These are phyloP conservation scores for Isabelozyma gotoi DNA, from an alignment of 805 yeast species.

Conservation along the genomic window DNA sequence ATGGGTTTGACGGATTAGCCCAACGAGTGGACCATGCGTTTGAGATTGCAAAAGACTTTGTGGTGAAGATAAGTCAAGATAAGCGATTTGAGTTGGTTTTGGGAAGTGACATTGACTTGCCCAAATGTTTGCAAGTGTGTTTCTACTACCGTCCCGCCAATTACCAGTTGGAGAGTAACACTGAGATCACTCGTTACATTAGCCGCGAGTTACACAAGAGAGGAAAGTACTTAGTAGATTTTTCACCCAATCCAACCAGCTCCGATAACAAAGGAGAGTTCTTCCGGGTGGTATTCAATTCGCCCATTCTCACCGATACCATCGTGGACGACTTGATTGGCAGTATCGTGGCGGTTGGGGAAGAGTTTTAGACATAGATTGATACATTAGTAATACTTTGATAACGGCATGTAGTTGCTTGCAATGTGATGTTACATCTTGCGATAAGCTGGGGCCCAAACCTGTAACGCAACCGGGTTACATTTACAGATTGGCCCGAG, in stretches of 20 bases:
- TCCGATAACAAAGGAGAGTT: slow-evolving; percentile 65
- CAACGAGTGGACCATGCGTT: slow-evolving; percentile 73
- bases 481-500: background rate
- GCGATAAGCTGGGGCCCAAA: background rate
- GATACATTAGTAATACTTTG: too few species aligned
- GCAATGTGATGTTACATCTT: background rate
- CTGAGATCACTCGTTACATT: slow-evolving; percentile 59
- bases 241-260: slow-evolving; percentile 63
- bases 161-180: slow-evolving; percentile 28
- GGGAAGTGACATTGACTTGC: slow-evolving; percentile 45
- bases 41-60: slow-evolving; percentile 62
- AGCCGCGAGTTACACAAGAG: slow-evolving; percentile 56
- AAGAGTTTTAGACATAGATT: slow-evolving; percentile 9
- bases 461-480: background rate
- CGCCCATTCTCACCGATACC: slow-evolving; percentile 50
- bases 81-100: slow-evolving; percentile 54
- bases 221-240: slow-evolving; percentile 76
- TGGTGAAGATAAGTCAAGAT: slow-evolving; percentile 33
- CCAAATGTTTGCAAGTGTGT: slow-evolving; percentile 83
- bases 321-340: slow-evolving; percentile 36
- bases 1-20: slow-evolving; percentile 66
- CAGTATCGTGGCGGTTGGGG: slow-evolving; percentile 27
- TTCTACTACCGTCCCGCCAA: slow-evolving; percentile 61
- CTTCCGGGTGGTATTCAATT: slow-evolving; percentile 79
- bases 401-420: background rate